phyloP scores from a whole-genome alignment of 768 basidiomycete genomes.

The Infundibulicybe gibba region DNA sequence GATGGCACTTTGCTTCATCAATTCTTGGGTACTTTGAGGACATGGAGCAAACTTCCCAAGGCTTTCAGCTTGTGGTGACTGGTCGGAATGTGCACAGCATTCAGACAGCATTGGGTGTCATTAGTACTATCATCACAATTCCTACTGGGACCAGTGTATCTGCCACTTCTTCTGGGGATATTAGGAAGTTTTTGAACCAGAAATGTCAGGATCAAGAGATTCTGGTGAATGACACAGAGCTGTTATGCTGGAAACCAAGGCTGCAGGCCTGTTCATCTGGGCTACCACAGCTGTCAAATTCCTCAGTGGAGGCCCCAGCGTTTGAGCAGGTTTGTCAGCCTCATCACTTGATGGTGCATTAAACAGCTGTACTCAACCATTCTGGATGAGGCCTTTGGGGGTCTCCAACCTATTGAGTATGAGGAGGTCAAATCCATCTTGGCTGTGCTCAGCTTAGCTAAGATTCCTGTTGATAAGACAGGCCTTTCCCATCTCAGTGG shows the following conservation, averaged over 20 bases:
- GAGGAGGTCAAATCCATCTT: background rate
- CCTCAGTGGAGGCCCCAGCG: constrained; percentile 9
- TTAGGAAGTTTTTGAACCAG: too few relatives aligned
- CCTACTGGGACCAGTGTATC: too few relatives aligned
- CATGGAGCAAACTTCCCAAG: too few relatives aligned
- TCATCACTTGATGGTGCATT: background rate
- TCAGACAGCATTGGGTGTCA: too few relatives aligned
- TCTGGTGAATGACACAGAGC: background rate
- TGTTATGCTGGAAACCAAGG: constrained; percentile 2
- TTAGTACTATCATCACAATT: too few relatives aligned
- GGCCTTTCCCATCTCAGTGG: background rate
- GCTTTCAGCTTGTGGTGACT: too few relatives aligned
- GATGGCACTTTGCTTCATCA: too few relatives aligned
- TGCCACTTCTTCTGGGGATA: too few relatives aligned
- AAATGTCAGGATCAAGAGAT: too few relatives aligned
- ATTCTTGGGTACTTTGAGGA: too few relatives aligned
- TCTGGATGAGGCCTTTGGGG: background rate
- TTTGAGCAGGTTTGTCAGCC: background rate
- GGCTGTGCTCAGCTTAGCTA: background rate
- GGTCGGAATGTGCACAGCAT: too few relatives aligned
- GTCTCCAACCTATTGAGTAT: background rate
- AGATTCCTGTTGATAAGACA: background rate
- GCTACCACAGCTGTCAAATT: constrained; percentile 15
- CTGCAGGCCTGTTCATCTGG: constrained; percentile 19
- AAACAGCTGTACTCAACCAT: background rate